Base-by-base conservation (phyloP, 805 yeast genomes). In the Ogataea glucozyma region DNA sequence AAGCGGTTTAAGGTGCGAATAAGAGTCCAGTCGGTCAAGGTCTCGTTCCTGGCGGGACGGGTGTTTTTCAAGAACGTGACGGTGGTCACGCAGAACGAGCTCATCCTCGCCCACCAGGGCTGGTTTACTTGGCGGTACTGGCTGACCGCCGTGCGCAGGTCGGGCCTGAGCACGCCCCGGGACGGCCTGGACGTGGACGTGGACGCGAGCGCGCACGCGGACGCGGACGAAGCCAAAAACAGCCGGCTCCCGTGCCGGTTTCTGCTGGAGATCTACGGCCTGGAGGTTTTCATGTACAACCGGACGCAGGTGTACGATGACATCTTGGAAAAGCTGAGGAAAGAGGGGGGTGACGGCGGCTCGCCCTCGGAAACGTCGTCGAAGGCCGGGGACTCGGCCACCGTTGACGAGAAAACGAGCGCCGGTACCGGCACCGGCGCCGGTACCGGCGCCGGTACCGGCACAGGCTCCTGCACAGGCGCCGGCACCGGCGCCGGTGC, bases 91-190 rank as follows among this genome's bases (percentile, higher is more conserved):
- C 71, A 79, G 37, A 84, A 90, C 64, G 79, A 80, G 47, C 80
- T 95, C 2, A 57, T 88, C 1, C 76, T 88, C 8, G 71, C 86
- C 1, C 73, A 86, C 20, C 81, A 83, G 47, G 85, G 91, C 1
- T 78, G 79, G 53, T 58, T 91, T 20, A 86, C 95, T 0, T 93
- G 98, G 98, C 65, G 95, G 47, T 91, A 88, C 61, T 93, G 98
- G 98, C 67, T 88, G 39, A 65, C 69, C 4, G 51, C 65, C 23
- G 69, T 74, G 10, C 60, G 80, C 40, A 51, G 67, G 17, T 62
- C 77, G 2, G 67, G 65, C 26, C 63, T 69, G 38, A 55, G 51
- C 20, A 50, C 60, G 3, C n/a, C n/a, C n/a, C n/a, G n/a, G n/a
- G n/a, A n/a, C n/a, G n/a, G n/a, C n/a, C n/a, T n/a, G n/a, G n/a